Conservation (phyloP, 2,329 filamentous ascomycete genomes). For the Phialophora chinensis region DNA sequence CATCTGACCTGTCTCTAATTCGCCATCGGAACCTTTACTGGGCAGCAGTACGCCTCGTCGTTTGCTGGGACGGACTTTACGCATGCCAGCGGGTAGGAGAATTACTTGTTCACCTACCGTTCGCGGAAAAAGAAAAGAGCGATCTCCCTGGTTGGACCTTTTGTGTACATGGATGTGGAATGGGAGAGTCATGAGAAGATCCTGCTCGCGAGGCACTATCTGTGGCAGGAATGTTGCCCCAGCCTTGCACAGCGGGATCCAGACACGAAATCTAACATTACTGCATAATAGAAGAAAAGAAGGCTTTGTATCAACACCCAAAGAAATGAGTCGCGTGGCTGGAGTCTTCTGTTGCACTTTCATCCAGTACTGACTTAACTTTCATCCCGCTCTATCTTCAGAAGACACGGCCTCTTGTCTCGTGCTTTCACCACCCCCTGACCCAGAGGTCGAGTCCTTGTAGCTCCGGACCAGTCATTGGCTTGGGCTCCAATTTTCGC, state of each 20-base stretch:
- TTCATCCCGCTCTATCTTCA: not conserved
- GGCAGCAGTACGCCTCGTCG: not conserved
- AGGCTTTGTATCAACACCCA: slow-evolving; percentile 33
- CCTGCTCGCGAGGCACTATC: not conserved
- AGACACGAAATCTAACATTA: slow-evolving; percentile 28
- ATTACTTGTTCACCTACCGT: slow-evolving; percentile 1
- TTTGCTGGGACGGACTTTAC: not conserved
- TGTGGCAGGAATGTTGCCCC: slow-evolving; percentile 1
- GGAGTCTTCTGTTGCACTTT: not conserved
- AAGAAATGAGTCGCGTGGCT: not conserved
- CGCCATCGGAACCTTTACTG: not conserved
- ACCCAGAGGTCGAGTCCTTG: not conserved
- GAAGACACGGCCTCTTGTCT: not conserved
- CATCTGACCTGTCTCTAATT: not conserved
- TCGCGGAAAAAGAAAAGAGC: slow-evolving; percentile 8
- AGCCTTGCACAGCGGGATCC: not conserved
- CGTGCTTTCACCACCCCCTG: not conserved
- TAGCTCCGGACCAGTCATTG: not conserved
- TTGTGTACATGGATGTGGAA: slow-evolving; percentile 16
- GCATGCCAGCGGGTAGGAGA: not conserved
- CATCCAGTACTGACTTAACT: not conserved
- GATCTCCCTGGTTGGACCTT: slow-evolving; percentile 1
- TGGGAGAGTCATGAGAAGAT: slow-evolving; percentile 8
- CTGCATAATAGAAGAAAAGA: slow-evolving; percentile 32
- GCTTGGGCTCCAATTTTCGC: not conserved